Percentiles rank a stretch among this genome's conserved stretches.
Conservation (phyloP, 2,329 filamentous ascomycete species). For the Parascedosporium putredinis region DNA sequence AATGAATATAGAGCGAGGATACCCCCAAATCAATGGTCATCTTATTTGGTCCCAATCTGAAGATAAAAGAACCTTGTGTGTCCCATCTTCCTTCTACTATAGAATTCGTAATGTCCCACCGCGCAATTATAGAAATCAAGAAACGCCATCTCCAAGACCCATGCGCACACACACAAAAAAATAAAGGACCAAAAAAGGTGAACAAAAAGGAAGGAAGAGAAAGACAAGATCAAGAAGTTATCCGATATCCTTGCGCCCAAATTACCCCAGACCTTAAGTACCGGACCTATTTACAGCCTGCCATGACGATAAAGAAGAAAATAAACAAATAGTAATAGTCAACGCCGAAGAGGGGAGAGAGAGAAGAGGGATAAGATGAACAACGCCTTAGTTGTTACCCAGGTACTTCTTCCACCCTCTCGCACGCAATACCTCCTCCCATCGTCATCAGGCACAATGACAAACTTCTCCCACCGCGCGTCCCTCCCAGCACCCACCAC, state of each 20-base stretch:
- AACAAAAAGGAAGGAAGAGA: neutral
- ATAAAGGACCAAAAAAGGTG: neutral
- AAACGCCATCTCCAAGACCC: too few species aligned
- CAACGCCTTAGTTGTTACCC: slow-evolving; percentile 21
- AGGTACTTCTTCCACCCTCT: slow-evolving; percentile 77
- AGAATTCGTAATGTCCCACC: too few species aligned
- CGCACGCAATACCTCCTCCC: slow-evolving; percentile 56
- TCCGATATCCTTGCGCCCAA: slow-evolving; percentile 8
- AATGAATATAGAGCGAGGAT: too few species aligned
- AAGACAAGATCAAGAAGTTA: slow-evolving; percentile 4
- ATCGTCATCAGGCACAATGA: slow-evolving; percentile 56
- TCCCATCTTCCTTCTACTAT: too few species aligned
- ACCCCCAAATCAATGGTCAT: neutral
- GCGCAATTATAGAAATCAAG: too few species aligned
- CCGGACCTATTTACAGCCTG: neutral
- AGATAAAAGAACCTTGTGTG: too few species aligned
- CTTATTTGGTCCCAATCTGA: too few species aligned
- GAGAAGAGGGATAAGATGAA: neutral
- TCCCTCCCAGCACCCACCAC: slow-evolving; percentile 72
- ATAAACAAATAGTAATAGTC: too few species aligned
- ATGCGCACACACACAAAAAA: neutral
- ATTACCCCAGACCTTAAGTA: slow-evolving; percentile 1
- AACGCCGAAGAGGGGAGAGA: neutral
- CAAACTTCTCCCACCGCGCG: slow-evolving; percentile 80
- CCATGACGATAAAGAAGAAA: too few species aligned